Evolutionary conservation across 2,329 filamentous ascomycete species (phyloP).

Genomic region (Raffaelea albimanens): DNA sequence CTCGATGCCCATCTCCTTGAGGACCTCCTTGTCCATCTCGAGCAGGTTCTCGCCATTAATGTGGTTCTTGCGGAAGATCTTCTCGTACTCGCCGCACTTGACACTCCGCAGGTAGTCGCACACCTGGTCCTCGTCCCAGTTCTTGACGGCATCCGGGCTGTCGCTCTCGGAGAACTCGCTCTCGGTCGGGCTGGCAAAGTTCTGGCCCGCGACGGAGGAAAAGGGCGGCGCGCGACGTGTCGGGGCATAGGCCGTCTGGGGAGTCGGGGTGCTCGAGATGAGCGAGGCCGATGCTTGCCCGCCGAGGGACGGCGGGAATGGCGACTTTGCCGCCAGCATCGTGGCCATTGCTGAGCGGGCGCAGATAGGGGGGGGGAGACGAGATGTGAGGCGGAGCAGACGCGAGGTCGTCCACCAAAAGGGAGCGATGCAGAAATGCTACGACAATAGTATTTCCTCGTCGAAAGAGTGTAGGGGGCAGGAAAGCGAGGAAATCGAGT

Average conservation of each 20-base stretch:
- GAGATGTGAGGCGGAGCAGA: too few relatives aligned
- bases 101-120: slow-evolving; percentile 85
- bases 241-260: slow-evolving; percentile 37
- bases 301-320: slow-evolving; percentile 51
- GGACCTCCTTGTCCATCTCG: slow-evolving; percentile 91
- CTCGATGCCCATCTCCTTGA: slow-evolving; percentile 97
- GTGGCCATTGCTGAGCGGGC: too few relatives aligned
- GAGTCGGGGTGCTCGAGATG: slow-evolving; percentile 30
- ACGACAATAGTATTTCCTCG: too few relatives aligned
- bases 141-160: slow-evolving; percentile 64
- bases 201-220: slow-evolving; percentile 36
- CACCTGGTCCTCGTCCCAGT: slow-evolving; percentile 87
- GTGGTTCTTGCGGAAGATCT: slow-evolving; percentile 75
- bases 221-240: slow-evolving; percentile 42
- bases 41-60: slow-evolving; percentile 96
- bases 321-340: slow-evolving; percentile 67
- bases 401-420: too few relatives aligned
- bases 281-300: slow-evolving; percentile 31
- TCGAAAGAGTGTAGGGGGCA: too few relatives aligned
- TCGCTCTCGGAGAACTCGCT: slow-evolving; percentile 86
- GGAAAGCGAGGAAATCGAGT: too few relatives aligned
- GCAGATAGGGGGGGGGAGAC: too few relatives aligned
- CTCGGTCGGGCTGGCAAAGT: slow-evolving; percentile 75
- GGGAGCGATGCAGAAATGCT: too few relatives aligned
- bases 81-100: slow-evolving; percentile 89